Percentiles rank a stretch among this genome's conserved stretches.
Conservation (phyloP, 805 yeast genomes). For the Yarrowia sp. region DNA sequence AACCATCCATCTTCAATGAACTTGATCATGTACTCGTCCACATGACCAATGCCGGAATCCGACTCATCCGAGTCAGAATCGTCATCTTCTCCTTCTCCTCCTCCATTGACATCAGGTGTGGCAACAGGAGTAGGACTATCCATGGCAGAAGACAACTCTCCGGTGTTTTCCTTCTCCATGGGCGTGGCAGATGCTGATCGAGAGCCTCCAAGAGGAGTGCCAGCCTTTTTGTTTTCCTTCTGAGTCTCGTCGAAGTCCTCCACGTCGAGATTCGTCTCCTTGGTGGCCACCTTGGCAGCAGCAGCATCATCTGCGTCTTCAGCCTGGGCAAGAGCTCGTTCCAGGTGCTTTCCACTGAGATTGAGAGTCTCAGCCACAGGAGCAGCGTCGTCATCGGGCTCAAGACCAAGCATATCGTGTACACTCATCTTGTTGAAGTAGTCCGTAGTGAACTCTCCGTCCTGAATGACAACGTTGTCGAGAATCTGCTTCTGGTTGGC, state of each 20-base stretch:
- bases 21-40: slow-evolving; percentile 96
- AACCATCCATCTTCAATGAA: slow-evolving; percentile 85
- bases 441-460: slow-evolving; percentile 98
- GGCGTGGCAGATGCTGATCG: slow-evolving; percentile 47
- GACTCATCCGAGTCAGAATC: slow-evolving; percentile 57
- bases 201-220: slow-evolving; percentile 13
- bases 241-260: slow-evolving; percentile 76
- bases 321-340: slow-evolving; percentile 80
- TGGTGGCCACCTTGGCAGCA: slow-evolving; percentile 89
- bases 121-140: slow-evolving; percentile 28
- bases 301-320: slow-evolving; percentile 81
- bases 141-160: slow-evolving; percentile 41
- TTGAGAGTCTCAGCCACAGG: slow-evolving; percentile 50
- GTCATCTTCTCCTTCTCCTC: background rate
- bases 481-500: slow-evolving; percentile 94
- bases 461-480: slow-evolving; percentile 95
- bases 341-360: slow-evolving; percentile 49
- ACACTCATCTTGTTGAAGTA: slow-evolving; percentile 89
- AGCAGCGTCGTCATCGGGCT: slow-evolving; percentile 49
- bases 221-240: slow-evolving; percentile 43
- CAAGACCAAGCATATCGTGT: slow-evolving; percentile 79
- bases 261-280: slow-evolving; percentile 80
- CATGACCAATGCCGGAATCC: slow-evolving; percentile 69
- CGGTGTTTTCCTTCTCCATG: slow-evolving; percentile 36
- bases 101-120: slow-evolving; percentile 18